These are phyloP conservation scores for Phytomonas sp. DNA, from an alignment of 208 protist species.

Conservation along the genomic window DNA sequence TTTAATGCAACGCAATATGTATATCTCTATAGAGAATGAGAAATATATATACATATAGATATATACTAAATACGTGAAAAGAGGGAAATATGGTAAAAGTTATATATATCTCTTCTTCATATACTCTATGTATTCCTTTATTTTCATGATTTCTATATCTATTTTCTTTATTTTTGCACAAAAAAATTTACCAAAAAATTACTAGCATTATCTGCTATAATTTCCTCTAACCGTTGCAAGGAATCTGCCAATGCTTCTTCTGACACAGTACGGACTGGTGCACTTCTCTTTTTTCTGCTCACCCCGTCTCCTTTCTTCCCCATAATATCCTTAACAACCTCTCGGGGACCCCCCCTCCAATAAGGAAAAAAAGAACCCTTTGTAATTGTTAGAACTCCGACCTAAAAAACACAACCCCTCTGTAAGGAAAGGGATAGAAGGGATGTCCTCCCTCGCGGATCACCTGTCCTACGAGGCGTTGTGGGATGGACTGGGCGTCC, in stretches of 20 bases:
- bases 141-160: neutral
- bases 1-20: constrained; percentile 7
- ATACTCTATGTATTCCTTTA: constrained; percentile 5
- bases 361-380: too few species aligned
- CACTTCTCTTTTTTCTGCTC: neutral
- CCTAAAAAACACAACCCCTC: too few species aligned
- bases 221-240: constrained; percentile 8
- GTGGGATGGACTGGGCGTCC: constrained; percentile 19
- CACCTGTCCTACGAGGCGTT: constrained; percentile 13
- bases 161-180: constrained; percentile 6
- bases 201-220: neutral
- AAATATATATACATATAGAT: constrained; percentile 8
- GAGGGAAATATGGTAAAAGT: neutral
- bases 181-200: constrained; percentile 2
- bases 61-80: neutral
- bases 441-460: neutral
- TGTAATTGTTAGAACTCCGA: too few species aligned
- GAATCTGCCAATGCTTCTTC: constrained; percentile 2
- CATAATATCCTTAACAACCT: neutral
- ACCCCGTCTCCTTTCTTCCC: neutral
- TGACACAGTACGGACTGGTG: neutral
- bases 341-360: neutral
- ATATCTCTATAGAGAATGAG: constrained; percentile 7
- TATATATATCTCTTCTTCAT: constrained; percentile 8
- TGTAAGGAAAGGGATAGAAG: too few species aligned